Percentiles rank a stretch among this genome's conserved stretches.
Conservation (phyloP, 2,329 filamentous ascomycete genomes). For the Corinectria fuckeliana region DNA sequence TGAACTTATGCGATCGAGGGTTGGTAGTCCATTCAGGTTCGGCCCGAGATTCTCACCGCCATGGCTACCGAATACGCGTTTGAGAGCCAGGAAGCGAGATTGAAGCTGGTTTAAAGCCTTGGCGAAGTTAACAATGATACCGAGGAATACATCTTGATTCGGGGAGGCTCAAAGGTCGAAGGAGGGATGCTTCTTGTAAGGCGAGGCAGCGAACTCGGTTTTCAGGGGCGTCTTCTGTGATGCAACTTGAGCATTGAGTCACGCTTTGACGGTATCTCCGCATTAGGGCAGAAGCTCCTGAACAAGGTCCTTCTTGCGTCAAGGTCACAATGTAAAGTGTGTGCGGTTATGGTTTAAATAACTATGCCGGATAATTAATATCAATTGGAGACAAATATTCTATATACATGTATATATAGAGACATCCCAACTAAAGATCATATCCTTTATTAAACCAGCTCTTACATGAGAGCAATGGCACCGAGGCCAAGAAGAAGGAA, state of each 20-base stretch:
- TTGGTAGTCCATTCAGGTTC: too few relatives aligned
- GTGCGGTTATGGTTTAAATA: too few relatives aligned
- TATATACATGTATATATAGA: too few relatives aligned
- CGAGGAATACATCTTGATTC: background rate
- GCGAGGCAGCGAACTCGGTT: background rate
- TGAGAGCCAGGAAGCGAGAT: background rate
- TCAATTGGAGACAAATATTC: too few relatives aligned
- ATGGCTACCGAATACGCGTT: background rate
- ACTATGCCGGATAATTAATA: too few relatives aligned
- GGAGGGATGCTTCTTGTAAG: background rate
- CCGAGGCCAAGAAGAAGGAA: too few relatives aligned
- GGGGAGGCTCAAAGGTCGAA: background rate
- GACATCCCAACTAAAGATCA: too few relatives aligned
- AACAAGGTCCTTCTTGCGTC: background rate
- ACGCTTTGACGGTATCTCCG: background rate
- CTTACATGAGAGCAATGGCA: too few relatives aligned
- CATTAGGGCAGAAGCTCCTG: background rate
- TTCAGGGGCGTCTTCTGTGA: background rate
- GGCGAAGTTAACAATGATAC: background rate
- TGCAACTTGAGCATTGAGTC: background rate
- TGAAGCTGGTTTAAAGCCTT: background rate
- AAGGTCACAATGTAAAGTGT: too few relatives aligned
- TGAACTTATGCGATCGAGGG: too few relatives aligned
- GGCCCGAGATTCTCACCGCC: background rate
- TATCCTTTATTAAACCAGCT: too few relatives aligned